Conservation (phyloP, 768 basidiomycete genomes). For the Piloderma croceum region DNA sequence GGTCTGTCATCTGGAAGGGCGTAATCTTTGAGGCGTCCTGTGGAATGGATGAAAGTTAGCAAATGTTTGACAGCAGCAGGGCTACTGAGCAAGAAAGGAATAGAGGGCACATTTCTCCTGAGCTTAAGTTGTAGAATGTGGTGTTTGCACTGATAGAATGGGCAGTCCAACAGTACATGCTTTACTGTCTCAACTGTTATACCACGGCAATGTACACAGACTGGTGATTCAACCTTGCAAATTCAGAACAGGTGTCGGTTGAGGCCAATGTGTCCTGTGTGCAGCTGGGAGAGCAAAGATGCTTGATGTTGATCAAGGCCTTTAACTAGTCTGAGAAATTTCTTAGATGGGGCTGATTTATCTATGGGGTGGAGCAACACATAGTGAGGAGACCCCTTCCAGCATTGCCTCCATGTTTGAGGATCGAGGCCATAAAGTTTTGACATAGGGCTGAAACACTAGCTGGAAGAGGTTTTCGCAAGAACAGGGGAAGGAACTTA, state of each 20-base stretch:
- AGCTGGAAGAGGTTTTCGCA: not conserved
- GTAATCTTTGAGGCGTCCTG: too few relatives aligned
- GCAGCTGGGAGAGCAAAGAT: conserved; percentile 2
- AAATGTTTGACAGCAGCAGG: too few relatives aligned
- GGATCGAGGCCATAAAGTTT: not conserved
- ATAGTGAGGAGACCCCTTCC: conserved; percentile 4
- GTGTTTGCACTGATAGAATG: too few relatives aligned
- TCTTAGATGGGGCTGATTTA: too few relatives aligned
- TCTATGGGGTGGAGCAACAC: not conserved
- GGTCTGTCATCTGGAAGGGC: too few relatives aligned
- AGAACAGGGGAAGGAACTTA: not conserved
- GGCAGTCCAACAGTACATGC: conserved; percentile 3
- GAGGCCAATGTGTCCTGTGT: conserved; percentile 2
- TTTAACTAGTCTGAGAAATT: too few relatives aligned
- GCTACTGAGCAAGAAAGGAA: too few relatives aligned
- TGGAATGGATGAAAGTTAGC: too few relatives aligned
- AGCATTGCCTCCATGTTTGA: not conserved
- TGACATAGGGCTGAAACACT: conserved; percentile 5
- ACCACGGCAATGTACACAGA: not conserved
- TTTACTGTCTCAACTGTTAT: not conserved
- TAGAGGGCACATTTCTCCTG: too few relatives aligned
- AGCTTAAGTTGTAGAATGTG: too few relatives aligned
- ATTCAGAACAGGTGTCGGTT: conserved; percentile 4
- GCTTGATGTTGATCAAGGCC: conserved; percentile 1
- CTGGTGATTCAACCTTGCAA: not conserved